These are phyloP conservation scores for Aspergillus flavus DNA, from an alignment of 2,329 filamentous ascomycete genomes.

Conservation along the genomic window DNA sequence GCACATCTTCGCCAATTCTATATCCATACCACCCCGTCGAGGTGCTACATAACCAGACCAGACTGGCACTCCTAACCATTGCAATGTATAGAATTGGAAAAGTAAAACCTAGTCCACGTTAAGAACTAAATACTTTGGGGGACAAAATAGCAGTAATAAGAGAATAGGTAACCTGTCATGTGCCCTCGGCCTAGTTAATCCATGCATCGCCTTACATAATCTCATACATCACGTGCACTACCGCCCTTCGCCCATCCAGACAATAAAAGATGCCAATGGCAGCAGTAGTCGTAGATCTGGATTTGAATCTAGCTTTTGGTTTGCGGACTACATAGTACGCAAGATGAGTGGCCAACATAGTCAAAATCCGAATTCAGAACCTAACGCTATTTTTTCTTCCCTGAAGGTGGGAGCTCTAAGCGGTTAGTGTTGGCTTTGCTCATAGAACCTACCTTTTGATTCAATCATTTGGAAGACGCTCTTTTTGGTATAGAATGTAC, in stretches of 20 bases:
- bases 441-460: background rate
- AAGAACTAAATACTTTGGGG: background rate
- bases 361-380: conserved; percentile 20
- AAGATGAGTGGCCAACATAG: conserved; percentile 32
- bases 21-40: too few species aligned
- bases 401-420: conserved; percentile 62
- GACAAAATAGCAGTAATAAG: background rate
- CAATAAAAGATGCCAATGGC: conserved; percentile 4
- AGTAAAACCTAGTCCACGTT: background rate
- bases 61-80: background rate
- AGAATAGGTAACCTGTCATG: background rate
- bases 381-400: conserved; percentile 40
- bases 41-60: background rate
- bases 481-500: background rate
- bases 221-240: conserved; percentile 9
- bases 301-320: background rate
- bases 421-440: conserved; percentile 50
- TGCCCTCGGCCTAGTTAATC: background rate
- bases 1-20: background rate
- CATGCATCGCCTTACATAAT: background rate
- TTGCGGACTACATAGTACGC: conserved; percentile 8
- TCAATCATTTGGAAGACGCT: background rate
- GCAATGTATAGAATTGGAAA: background rate
- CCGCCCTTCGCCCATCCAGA: background rate
- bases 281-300: background rate